Base-by-base conservation (phyloP, 225 moss, liverwort and hornwort species). In the Takakia lepidozioides region DNA sequence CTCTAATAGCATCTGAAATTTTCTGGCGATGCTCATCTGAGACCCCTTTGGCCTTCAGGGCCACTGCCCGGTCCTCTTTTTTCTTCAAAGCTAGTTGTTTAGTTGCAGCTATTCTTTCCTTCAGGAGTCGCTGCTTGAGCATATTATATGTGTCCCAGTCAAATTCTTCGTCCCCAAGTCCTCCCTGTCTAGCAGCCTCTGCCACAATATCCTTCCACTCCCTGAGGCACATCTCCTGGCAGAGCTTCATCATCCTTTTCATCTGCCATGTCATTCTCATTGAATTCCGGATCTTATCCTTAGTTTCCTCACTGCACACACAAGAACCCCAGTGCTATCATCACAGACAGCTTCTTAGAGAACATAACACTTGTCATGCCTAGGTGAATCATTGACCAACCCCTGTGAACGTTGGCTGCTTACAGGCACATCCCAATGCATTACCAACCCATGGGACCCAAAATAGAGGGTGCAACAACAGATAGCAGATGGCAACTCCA, bases 1-100 rank as follows among this genome's bases (percentile, higher is more conserved):
- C 75, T 56, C 68, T 80, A 37, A 98, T 98, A 34, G 95, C 87
- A 52, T 73, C 82, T 26, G 95, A 71, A 43, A 98, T 98, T 25
- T 76, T 77, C 65, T 64, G 80, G 24, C 95, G 80, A 62, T 98
- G 95, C 20, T 80, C 75, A 11, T 69, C 71, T 27, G 69, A 54
- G 19, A 64, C 26, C 24, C 56, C 65, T 49, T 58, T 55, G 48
- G 43, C 62, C n/a, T 11, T 37, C 7, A 58, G 65, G 4, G 69
- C 23, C 32, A 28, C 55, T 29, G 42, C 64, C 28, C 29, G 16
- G 1, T 29, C 20, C 27, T 26, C 50, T 30, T 22, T 61, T 21
- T 21, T 22, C 9, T 34, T 64, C 3, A 7, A 14, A 37, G 43
- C 65, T 23, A 2, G 34, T 50, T 25, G 65, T 26, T 70, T 59